Conservation (phyloP, 2,329 filamentous ascomycete species). For the Pseudopyricularia cyperi region DNA sequence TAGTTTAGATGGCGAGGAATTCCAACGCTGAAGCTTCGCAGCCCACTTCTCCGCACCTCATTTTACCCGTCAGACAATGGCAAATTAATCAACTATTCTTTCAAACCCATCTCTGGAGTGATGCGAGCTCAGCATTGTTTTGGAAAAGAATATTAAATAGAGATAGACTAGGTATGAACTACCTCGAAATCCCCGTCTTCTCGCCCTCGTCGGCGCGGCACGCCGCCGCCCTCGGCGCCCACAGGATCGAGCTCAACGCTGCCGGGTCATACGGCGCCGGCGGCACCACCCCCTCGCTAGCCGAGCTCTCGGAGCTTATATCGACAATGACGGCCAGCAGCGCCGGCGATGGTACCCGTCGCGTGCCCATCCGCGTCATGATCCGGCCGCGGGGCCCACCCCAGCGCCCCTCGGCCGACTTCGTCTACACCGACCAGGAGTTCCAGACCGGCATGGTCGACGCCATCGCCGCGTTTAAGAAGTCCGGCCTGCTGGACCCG, state of each 20-base stretch:
- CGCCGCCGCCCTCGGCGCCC: conserved; percentile 28
- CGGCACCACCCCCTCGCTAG: conserved; percentile 34
- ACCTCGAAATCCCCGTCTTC: conserved; percentile 41
- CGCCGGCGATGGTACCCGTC: conserved; percentile 5
- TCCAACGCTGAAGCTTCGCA: no score
- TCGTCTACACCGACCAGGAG: conserved; percentile 33
- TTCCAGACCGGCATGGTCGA: conserved; percentile 25
- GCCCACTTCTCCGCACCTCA: no score
- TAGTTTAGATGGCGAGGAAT: no score
- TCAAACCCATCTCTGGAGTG: no score
- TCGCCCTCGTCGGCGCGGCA: conserved; percentile 23
- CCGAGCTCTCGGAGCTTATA: conserved; percentile 21
- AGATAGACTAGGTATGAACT: no score
- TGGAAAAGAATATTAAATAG: no score
- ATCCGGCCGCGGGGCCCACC: conserved; percentile 35
- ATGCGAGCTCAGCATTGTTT: no score
- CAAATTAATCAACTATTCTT: no score
- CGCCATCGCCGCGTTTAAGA: conserved; percentile 23
- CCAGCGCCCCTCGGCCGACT: conserved; percentile 20
- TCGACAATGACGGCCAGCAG: background rate
- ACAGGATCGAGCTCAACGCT: conserved; percentile 41
- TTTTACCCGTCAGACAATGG: no score
- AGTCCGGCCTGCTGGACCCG: conserved; percentile 21
- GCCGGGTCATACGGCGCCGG: conserved; percentile 34
- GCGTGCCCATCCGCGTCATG: conserved; percentile 37